Evolutionary conservation across 129 eudicot genomes (phyloP), one percentile per base, ranked within the genome.

Genomic region (Erigeron canadensis): DNA sequence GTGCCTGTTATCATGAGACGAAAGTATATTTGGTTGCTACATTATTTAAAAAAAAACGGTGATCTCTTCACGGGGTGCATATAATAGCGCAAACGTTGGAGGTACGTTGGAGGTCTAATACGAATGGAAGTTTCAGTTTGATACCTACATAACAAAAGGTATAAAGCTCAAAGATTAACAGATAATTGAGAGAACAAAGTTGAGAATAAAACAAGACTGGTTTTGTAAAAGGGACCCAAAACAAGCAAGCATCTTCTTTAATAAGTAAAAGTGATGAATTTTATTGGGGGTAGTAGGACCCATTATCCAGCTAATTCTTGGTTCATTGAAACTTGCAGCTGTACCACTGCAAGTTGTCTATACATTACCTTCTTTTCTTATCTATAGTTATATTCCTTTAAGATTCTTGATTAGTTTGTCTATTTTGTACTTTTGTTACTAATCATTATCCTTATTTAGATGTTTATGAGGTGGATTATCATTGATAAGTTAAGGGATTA

Each of bases 241-340:
- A 23, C 23, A 73, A 72, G 54, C 68, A 45, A 73, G 69, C 77
- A 61, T 73, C 77, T 73, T 73, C 58, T 72, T 73, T 69, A 39
- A 41, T 23, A 8, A 8, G 15, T 61, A 16, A 53, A 50, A 53
- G 58, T 53, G 23, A 4, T 53, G 58, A 53, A 53, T 53, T 6
- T 53, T 22, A 53, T 17, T 53, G 58, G 58, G 10, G 58, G 23
- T 53, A 22, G 11, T 53, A 22, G 58, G 58, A 53, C 58, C 58
- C 58, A 17, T 53, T 50, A n/a, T n/a, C 23, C 58, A 53, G 58
- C 58, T 53, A 53, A n/a, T 53, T 16, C 16, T 53, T 53, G 11
- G 16, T 53, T 53, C 58, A 7, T 53, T 53, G 58, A 53, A 53
- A 53, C 4, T 53, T 53, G 58, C 58, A 53, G 23, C 58, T 53